These are phyloP conservation scores for Telfairia occidentalis DNA, from an alignment of 331 rosid species.

Conservation along the genomic window DNA sequence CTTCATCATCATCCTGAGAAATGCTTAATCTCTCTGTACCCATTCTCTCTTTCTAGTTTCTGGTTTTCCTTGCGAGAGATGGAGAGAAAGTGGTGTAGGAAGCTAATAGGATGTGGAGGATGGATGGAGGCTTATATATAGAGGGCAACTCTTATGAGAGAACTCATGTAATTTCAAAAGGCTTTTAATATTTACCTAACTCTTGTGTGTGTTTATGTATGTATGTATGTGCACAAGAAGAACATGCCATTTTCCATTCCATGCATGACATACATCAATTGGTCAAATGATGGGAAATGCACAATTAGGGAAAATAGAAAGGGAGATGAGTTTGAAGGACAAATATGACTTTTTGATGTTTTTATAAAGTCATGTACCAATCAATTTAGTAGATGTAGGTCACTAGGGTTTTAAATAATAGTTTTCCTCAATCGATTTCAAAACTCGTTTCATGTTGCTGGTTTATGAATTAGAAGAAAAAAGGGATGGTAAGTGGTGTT, in stretches of 20 bases:
- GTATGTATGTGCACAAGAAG: background rate
- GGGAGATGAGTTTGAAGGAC: background rate
- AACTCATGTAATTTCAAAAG: background rate
- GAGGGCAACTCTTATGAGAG: background rate
- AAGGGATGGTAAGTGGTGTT: background rate
- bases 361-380: background rate
- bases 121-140: background rate
- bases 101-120: background rate
- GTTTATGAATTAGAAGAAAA: slow-evolving; percentile 6
- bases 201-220: background rate
- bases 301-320: background rate
- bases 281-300: slow-evolving; percentile 2
- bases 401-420: background rate
- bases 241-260: background rate
- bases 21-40: background rate
- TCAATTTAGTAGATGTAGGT: background rate
- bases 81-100: background rate
- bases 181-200: slow-evolving; percentile 3
- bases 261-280: slow-evolving; percentile 8
- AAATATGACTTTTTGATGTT: background rate
- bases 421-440: slow-evolving; percentile 1
- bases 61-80: background rate
- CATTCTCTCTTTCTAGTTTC: background rate
- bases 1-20: slow-evolving; percentile 49
- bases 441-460: background rate